Evolutionary conservation across 768 basidiomycete genomes (phyloP).

Genomic region (Pleurotus pulmonarius): DNA sequence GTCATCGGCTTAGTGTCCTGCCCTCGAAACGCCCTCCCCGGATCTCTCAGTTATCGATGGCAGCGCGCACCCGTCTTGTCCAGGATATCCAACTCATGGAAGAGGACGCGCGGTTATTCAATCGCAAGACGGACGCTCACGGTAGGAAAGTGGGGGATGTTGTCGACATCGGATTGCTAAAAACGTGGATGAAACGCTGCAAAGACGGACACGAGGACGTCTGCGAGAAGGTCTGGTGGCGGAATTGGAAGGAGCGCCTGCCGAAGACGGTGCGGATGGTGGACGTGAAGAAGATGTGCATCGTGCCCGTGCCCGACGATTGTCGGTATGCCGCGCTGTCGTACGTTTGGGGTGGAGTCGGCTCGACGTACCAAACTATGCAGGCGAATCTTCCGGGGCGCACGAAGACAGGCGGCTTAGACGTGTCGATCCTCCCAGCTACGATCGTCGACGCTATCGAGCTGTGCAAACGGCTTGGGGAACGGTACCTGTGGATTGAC

Average conservation of each 20-base stretch:
- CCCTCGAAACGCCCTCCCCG: not conserved
- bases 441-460: not conserved
- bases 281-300: not conserved
- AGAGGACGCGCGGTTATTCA: not conserved
- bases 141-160: not conserved
- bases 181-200: not conserved
- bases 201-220: not conserved
- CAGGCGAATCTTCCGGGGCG: not conserved
- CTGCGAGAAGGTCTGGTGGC: slow-evolving; percentile 1
- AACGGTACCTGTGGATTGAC: not conserved
- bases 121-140: not conserved
- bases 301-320: not conserved
- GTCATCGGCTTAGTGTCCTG: not conserved
- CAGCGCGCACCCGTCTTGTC: not conserved
- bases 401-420: not conserved
- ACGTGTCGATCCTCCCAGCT: not conserved
- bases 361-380: not conserved
- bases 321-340: slow-evolving; percentile 1
- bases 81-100: slow-evolving; percentile 1
- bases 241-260: not conserved
- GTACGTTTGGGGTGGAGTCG: slow-evolving; percentile 4
- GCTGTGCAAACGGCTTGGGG: not conserved
- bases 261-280: slow-evolving; percentile 4
- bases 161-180: not conserved
- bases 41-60: not conserved